Percentiles rank a stretch among this genome's conserved stretches.
These are phyloP conservation scores for Micractinium conductrix DNA, from an alignment of 139 green algal genomes.

Conservation along the genomic window DNA sequence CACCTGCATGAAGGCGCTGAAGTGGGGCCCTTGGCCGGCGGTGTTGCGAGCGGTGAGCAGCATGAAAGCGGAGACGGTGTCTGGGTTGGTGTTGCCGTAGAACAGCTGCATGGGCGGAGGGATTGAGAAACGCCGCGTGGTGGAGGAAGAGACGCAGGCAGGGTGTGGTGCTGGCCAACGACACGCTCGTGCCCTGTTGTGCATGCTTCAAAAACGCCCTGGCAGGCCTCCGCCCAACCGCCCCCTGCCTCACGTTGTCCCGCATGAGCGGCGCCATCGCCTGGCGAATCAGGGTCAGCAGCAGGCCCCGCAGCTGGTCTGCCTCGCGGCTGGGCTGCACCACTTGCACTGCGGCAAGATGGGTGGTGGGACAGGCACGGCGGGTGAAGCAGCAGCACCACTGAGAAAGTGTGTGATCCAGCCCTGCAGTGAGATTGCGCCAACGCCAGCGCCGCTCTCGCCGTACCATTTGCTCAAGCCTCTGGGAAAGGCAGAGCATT, in stretches of 20 bases:
- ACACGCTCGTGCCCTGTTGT: no score
- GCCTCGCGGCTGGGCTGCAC: conserved; percentile 48
- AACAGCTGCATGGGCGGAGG: conserved; percentile 50
- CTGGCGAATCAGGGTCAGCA: conserved; percentile 39
- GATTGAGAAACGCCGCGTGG: no score
- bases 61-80: conserved; percentile 27
- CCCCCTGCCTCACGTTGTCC: neutral
- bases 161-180: no score
- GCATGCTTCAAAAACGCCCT: neutral
- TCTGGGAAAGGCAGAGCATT: no score
- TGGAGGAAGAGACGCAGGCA: neutral
- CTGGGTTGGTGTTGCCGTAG: conserved; percentile 40
- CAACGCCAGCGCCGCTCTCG: no score
- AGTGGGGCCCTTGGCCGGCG: neutral
- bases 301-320: conserved; percentile 23
- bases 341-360: conserved; percentile 3
- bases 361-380: neutral
- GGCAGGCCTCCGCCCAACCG: no score
- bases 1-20: neutral
- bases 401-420: neutral
- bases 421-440: no score
- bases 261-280: conserved; percentile 33
- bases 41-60: conserved; percentile 17
- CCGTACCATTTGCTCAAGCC: no score
- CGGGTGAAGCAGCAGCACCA: neutral